Evolutionary conservation across 2,329 filamentous ascomycete species (phyloP).

Genomic region (Neodidymelliopsis sp.): DNA sequence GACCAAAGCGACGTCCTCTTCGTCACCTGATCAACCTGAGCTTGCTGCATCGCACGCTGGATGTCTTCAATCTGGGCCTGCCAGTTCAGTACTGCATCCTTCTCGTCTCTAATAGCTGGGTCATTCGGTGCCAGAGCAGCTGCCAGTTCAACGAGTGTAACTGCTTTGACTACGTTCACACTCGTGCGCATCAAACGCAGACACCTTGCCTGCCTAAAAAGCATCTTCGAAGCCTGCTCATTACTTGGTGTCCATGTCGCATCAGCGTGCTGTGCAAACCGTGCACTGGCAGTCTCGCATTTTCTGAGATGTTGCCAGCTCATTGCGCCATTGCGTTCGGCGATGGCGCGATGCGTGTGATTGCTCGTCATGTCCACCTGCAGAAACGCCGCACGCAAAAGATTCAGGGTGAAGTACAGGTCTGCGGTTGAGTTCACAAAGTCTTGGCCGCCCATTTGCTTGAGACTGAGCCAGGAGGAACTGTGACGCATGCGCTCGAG

Average conservation of each 20-base stretch:
- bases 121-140: constrained; percentile 28
- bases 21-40: background rate
- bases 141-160: constrained; percentile 28
- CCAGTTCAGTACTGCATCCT: constrained; percentile 26
- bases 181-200: constrained; percentile 24
- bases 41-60: constrained; percentile 6
- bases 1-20: constrained; percentile 8
- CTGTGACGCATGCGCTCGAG: constrained; percentile 40
- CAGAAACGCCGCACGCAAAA: constrained; percentile 32
- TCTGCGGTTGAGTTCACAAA: constrained; percentile 36
- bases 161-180: constrained; percentile 21
- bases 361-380: constrained; percentile 33
- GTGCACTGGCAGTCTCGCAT: constrained; percentile 32
- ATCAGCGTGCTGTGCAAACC: constrained; percentile 33
- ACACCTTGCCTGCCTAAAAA: constrained; percentile 33
- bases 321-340: constrained; percentile 24
- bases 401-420: constrained; percentile 36
- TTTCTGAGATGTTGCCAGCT: constrained; percentile 28
- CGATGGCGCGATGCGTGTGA: background rate
- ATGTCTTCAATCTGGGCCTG: constrained; percentile 20
- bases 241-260: constrained; percentile 36
- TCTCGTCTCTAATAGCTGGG: constrained; percentile 29
- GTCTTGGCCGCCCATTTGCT: constrained; percentile 28
- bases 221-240: constrained; percentile 34
- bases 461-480: constrained; percentile 32